Evolutionary conservation across 768 basidiomycete genomes (phyloP).

Genomic region (Saitozyma podzolica): DNA sequence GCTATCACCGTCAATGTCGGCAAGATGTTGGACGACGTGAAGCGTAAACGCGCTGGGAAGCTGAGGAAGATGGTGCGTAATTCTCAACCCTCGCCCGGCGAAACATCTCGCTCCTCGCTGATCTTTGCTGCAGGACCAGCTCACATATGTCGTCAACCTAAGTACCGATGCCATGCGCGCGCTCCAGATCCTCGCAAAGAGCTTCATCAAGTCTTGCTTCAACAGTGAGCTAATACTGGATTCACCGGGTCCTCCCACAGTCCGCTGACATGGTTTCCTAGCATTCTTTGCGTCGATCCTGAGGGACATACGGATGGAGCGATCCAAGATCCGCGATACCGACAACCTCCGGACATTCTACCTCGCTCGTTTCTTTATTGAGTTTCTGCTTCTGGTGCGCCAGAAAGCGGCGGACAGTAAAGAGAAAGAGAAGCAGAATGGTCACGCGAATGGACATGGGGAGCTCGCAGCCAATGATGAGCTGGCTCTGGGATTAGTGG

Average conservation of each 20-base stretch:
- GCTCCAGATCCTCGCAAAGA: conserved; percentile 68
- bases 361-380: conserved; percentile 85
- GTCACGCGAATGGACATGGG: conserved; percentile 30
- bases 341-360: conserved; percentile 87
- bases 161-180: conserved; percentile 50
- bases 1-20: conserved; percentile 62
- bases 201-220: conserved; percentile 80
- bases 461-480: conserved; percentile 9
- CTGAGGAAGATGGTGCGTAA: conserved; percentile 30
- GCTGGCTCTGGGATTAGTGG: conserved; percentile 59
- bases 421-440: conserved; percentile 39
- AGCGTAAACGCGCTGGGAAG: conserved; percentile 38
- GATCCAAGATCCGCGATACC: conserved; percentile 88
- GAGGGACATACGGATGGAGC: conserved; percentile 90
- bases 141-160: conserved; percentile 32
- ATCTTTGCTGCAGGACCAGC: conserved; percentile 35
- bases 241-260: not conserved
- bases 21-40: conserved; percentile 45
- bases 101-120: not conserved
- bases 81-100: not conserved
- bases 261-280: not conserved
- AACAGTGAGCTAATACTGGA: conserved; percentile 65
- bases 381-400: conserved; percentile 72
- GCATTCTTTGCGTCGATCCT: conserved; percentile 74
- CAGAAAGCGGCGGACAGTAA: conserved; percentile 41